Conservation (phyloP, 441 rosid genomes). For the Manihot esculenta region DNA sequence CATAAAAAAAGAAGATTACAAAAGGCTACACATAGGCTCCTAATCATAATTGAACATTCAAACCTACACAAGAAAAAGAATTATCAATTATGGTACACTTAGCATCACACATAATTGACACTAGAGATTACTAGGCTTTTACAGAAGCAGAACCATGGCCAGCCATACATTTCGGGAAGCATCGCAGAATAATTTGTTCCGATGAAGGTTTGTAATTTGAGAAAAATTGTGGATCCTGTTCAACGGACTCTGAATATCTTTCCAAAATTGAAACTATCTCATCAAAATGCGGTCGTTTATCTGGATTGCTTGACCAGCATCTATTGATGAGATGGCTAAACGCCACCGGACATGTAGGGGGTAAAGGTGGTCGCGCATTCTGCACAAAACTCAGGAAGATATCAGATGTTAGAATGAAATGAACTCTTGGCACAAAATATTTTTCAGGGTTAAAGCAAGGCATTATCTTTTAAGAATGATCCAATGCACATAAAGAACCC, state of each 20-base stretch:
- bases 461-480: not conserved
- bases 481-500: too few relatives aligned
- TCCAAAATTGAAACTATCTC: conserved; percentile 60
- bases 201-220: conserved; percentile 35
- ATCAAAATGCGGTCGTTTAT: conserved; percentile 56
- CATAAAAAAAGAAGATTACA: not conserved
- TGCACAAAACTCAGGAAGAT: conserved; percentile 29
- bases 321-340: conserved; percentile 49
- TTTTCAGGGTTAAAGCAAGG: too few relatives aligned
- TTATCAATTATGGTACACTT: conserved; percentile 25
- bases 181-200: conserved; percentile 28
- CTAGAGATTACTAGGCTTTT: conserved; percentile 24
- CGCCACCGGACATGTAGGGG: conserved; percentile 53
- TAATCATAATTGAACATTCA: not conserved
- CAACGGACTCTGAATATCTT: conserved; percentile 45
- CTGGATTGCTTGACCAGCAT: conserved; percentile 70
- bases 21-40: not conserved
- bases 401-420: conserved; percentile 2
- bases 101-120: conserved; percentile 24
- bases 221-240: conserved; percentile 58
- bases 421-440: not conserved
- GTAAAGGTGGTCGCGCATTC: conserved; percentile 75
- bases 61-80: conserved; percentile 8
- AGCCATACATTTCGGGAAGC: conserved; percentile 43
- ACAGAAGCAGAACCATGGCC: conserved; percentile 23